These are phyloP conservation scores for Coemansia sp. DNA, from an alignment of 192 early-diverging fungal genomes.

Conservation along the genomic window DNA sequence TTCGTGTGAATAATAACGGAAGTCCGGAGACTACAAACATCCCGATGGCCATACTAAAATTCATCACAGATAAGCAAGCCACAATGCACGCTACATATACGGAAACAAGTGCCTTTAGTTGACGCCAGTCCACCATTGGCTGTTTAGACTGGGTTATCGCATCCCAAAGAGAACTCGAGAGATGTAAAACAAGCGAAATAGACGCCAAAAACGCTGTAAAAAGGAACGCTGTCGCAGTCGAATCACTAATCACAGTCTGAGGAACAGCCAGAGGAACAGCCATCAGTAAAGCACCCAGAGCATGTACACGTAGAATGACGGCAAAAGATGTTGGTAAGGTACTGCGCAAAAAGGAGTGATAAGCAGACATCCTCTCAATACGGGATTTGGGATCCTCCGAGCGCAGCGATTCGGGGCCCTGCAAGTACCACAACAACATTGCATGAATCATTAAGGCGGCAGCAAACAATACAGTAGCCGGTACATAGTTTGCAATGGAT, in stretches of 20 bases:
- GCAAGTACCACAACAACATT: constrained; percentile 55
- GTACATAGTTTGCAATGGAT: constrained; percentile 87
- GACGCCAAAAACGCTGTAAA: constrained; percentile 28
- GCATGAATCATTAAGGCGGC: constrained; percentile 68
- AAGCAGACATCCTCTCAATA: constrained; percentile 36
- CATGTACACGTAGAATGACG: constrained; percentile 38
- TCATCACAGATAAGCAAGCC: constrained; percentile 64
- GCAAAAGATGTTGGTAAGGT: constrained; percentile 24
- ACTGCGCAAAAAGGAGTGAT: constrained; percentile 34
- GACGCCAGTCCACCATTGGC: constrained; percentile 32
- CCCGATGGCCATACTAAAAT: constrained; percentile 66
- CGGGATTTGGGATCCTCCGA: constrained; percentile 33
- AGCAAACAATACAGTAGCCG: constrained; percentile 74
- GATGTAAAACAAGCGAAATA: constrained; percentile 52
- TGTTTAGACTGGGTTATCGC: constrained; percentile 44
- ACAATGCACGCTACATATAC: constrained; percentile 57
- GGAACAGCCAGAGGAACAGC: constrained; percentile 17
- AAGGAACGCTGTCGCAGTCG: constrained; percentile 27
- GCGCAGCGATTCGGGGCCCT: constrained; percentile 30
- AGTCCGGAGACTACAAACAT: constrained; percentile 57
- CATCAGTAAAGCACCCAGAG: constrained; percentile 41
- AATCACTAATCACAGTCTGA: constrained; percentile 12
- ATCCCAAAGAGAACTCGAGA: constrained; percentile 54
- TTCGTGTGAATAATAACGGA: constrained; percentile 59
- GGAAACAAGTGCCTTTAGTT: constrained; percentile 37